Conservation (phyloP, 129 eudicot species). For the Artemisia tridentata region DNA sequence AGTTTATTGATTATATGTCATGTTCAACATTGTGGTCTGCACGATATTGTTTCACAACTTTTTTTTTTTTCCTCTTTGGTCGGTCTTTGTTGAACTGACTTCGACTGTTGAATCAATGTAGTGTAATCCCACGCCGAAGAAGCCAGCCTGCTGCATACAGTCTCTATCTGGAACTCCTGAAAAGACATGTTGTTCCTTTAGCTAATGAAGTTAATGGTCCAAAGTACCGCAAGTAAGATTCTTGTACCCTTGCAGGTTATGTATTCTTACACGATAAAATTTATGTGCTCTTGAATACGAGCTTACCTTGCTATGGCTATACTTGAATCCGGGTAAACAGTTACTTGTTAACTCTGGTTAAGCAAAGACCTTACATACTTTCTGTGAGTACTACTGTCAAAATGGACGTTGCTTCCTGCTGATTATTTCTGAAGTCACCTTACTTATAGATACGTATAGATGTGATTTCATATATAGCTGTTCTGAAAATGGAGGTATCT, state of each 20-base stretch:
- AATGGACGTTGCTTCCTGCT: neutral
- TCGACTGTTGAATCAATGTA: conserved; percentile 26
- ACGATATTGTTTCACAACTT: neutral
- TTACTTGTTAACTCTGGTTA: neutral
- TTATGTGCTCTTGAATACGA: no score
- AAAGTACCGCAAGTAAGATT: conserved; percentile 66
- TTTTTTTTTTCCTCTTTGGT: conserved; percentile 10
- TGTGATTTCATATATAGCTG: neutral
- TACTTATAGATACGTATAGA: neutral
- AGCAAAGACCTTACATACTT: neutral
- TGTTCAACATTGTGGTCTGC: neutral
- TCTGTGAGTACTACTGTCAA: neutral
- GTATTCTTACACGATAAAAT: neutral
- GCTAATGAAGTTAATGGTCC: conserved; percentile 64
- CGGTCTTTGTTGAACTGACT: neutral
- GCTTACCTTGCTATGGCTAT: no score
- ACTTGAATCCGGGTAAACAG: neutral
- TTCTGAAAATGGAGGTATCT: conserved; percentile 3
- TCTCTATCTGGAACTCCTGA: conserved; percentile 83
- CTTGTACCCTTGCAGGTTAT: neutral
- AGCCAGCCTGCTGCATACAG: conserved; percentile 82
- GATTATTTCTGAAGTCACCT: conserved; percentile 3
- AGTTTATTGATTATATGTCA: conserved; percentile 11
- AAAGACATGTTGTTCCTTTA: conserved; percentile 71
- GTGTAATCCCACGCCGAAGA: conserved; percentile 75